Evolutionary conservation across 495 filamentous ascomycete genomes (phyloP).

Genomic region (Xanthoparmelia taractica): DNA sequence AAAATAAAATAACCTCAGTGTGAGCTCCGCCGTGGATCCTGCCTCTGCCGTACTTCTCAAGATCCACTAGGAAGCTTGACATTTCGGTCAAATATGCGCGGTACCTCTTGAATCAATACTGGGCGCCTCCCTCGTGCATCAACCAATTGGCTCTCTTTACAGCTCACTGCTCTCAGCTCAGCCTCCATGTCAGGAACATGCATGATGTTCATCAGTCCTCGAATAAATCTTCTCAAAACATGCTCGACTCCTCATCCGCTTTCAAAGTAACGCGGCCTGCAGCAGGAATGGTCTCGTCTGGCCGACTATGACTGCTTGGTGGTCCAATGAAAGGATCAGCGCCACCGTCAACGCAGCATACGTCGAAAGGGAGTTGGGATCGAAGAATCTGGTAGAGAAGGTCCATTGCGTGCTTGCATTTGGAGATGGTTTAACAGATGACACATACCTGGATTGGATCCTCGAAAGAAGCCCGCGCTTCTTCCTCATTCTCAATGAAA

Average conservation of each 20-base stretch:
- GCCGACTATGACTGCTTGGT: conserved; percentile 47
- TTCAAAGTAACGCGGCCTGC: conserved; percentile 5
- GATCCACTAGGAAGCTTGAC: neutral
- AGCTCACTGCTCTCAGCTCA: neutral
- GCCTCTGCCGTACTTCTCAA: neutral
- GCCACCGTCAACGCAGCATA: conserved; percentile 63
- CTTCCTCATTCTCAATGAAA: conserved; percentile 73
- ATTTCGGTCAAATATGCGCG: neutral
- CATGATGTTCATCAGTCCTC: neutral
- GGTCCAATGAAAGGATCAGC: conserved; percentile 70
- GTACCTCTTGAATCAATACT: neutral
- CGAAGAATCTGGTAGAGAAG: conserved; percentile 54
- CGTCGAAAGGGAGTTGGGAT: conserved; percentile 41
- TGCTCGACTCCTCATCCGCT: conserved; percentile 3
- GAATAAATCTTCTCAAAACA: conserved; percentile 5
- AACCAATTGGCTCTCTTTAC: neutral
- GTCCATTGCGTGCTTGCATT: conserved; percentile 67
- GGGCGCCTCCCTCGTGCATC: neutral
- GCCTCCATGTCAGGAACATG: neutral
- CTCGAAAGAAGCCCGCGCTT: conserved; percentile 66
- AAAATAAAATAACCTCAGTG: neutral
- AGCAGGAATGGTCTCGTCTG: conserved; percentile 12
- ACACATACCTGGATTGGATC: conserved; percentile 92
- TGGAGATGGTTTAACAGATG: conserved; percentile 81
- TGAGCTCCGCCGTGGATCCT: neutral